Percentiles rank a stretch among this genome's conserved stretches.
phyloP scores from a whole-genome alignment of 805 yeast genomes.

The Cyberlindnera veronae region DNA sequence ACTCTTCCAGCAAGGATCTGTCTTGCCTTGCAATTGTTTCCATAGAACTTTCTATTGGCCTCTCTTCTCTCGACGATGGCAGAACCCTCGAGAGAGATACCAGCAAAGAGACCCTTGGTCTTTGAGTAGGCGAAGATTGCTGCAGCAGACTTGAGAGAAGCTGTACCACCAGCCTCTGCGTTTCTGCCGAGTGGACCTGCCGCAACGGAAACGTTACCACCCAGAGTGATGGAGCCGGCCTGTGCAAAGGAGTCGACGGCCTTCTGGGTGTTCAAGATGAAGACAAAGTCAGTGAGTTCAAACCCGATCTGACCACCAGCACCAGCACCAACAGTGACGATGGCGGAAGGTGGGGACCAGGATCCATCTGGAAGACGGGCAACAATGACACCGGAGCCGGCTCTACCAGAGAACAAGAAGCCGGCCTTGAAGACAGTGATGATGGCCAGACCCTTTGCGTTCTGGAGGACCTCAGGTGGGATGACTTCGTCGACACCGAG shows the following conservation, averaged over 20 bases:
- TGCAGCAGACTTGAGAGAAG: constrained; percentile 80
- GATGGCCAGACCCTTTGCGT: constrained; percentile 90
- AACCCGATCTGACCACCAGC: constrained; percentile 98
- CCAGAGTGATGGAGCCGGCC: constrained; percentile 89
- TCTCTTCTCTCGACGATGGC: constrained; percentile 96
- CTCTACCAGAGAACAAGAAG: constrained; percentile 91
- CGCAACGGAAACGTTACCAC: constrained; percentile 92
- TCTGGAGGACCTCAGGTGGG: constrained; percentile 81
- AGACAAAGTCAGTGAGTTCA: constrained; percentile 93
- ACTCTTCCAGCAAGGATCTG: constrained; percentile 79
- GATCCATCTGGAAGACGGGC: constrained; percentile 92
- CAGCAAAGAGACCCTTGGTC: constrained; percentile 95
- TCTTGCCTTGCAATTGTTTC: constrained; percentile 84
- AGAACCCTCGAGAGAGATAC: constrained; percentile 95
- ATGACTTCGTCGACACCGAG: constrained; percentile 85
- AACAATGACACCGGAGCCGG: constrained; percentile 94
- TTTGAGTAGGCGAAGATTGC: constrained; percentile 93
- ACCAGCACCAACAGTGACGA: constrained; percentile 96
- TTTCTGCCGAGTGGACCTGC: constrained; percentile 98
- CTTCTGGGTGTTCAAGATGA: constrained; percentile 77
- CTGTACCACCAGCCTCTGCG: constrained; percentile 96
- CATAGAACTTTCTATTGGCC: constrained; percentile 93
- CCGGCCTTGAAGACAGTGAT: constrained; percentile 97
- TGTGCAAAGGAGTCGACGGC: constrained; percentile 95
- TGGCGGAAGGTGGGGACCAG: constrained; percentile 98